phyloP scores from a whole-genome alignment of 2,329 filamentous ascomycete species.

The Geosmithia morbida region DNA sequence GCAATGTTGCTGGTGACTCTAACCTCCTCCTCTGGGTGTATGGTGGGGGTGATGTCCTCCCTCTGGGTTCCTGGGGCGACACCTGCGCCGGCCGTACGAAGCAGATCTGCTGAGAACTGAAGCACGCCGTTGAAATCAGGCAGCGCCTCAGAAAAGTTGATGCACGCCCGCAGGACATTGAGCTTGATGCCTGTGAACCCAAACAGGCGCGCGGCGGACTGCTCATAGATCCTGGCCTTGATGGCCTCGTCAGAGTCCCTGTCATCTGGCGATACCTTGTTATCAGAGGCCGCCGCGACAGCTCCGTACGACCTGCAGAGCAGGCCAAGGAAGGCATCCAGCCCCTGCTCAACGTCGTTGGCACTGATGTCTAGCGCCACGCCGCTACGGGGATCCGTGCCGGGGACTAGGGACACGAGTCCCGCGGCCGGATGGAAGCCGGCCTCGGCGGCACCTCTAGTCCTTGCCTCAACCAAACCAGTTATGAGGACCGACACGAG shows the following conservation, averaged over 20 bases:
- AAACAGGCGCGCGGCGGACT: constrained; percentile 48
- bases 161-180: constrained; percentile 76
- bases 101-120: constrained; percentile 68
- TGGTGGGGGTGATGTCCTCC: constrained; percentile 54
- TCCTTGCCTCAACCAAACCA: constrained; percentile 79
- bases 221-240: constrained; percentile 42
- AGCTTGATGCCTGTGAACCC: constrained; percentile 72
- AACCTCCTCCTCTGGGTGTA: constrained; percentile 71
- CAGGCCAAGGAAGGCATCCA: constrained; percentile 47
- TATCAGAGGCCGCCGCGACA: constrained; percentile 24
- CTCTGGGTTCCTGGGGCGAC: constrained; percentile 58
- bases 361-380: constrained; percentile 47
- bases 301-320: constrained; percentile 51
- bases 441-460: constrained; percentile 86
- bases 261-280: constrained; percentile 3
- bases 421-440: constrained; percentile 90
- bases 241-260: constrained; percentile 37
- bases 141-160: constrained; percentile 85
- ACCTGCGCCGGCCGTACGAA: constrained; percentile 70
- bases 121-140: constrained; percentile 88
- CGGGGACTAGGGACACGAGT: constrained; percentile 54
- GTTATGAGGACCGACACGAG: constrained; percentile 71
- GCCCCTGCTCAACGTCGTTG: constrained; percentile 49
- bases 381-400: constrained; percentile 5
- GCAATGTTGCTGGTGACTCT: constrained; percentile 74